Conservation (phyloP, 1,284 basidiomycete species). For the Fistulinella cinereoalba region DNA sequence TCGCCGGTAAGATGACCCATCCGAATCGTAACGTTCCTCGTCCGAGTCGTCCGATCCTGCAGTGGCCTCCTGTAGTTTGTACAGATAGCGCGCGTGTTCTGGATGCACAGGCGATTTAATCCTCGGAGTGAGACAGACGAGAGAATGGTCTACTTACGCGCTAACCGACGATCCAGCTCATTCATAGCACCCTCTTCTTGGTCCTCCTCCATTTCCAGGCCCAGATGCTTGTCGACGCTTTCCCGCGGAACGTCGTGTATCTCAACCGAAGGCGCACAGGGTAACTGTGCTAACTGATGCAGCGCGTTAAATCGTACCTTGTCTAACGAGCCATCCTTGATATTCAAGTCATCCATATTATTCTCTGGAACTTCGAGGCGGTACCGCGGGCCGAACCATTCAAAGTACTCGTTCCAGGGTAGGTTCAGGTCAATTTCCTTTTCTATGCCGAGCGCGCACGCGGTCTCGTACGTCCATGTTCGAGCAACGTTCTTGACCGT, state of each 20-base stretch:
- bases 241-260: slow-evolving; percentile 82
- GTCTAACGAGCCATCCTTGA: slow-evolving; percentile 79
- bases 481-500: slow-evolving; percentile 95
- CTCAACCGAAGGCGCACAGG: slow-evolving; percentile 83
- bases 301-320: slow-evolving; percentile 78
- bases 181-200: slow-evolving; percentile 47
- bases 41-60: slow-evolving; percentile 46
- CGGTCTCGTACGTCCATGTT: slow-evolving; percentile 97
- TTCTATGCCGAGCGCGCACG: slow-evolving; percentile 85
- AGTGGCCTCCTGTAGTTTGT: slow-evolving; percentile 55
- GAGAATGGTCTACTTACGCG: slow-evolving; percentile 48
- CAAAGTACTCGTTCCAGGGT: slow-evolving; percentile 96
- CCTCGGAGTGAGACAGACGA: neutral
- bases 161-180: slow-evolving; percentile 64
- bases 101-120: slow-evolving; percentile 7
- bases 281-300: slow-evolving; percentile 75
- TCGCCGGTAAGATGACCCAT: slow-evolving; percentile 38
- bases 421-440: slow-evolving; percentile 75
- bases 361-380: slow-evolving; percentile 88
- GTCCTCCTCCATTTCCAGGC: slow-evolving; percentile 40
- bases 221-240: slow-evolving; percentile 61
- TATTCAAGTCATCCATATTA: slow-evolving; percentile 94
- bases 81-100: slow-evolving; percentile 66
- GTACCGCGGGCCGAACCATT: slow-evolving; percentile 97
- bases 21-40: slow-evolving; percentile 53